Evolutionary conservation across 208 protist genomes (phyloP).

Genomic region (Herpetomonas samuelpessoai): DNA sequence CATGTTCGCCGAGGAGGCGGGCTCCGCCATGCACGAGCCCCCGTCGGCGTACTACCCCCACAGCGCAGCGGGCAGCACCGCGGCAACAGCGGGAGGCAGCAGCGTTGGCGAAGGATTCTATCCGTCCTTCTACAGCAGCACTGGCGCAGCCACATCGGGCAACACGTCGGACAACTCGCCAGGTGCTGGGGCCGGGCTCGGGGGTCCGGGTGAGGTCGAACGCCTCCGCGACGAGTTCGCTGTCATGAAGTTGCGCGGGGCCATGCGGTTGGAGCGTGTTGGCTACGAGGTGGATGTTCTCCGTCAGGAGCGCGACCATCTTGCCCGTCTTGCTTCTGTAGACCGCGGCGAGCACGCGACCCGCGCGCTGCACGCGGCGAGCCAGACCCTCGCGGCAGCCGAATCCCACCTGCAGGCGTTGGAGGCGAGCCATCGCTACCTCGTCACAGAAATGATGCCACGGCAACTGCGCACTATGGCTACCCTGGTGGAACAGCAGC

Average conservation of each 20-base stretch:
- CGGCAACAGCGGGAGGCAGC: neutral
- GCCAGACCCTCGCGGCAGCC: constrained; percentile 30
- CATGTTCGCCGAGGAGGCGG: constrained; percentile 13
- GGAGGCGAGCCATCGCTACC: constrained; percentile 17
- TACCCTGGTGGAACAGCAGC: neutral
- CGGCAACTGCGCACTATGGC: constrained; percentile 23
- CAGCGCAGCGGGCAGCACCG: neutral
- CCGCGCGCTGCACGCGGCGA: constrained; percentile 21
- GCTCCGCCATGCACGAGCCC: constrained; percentile 11
- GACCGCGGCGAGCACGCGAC: constrained; percentile 21
- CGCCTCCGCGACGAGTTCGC: constrained; percentile 27
- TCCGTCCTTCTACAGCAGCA: constrained; percentile 3
- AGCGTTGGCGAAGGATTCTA: neutral
- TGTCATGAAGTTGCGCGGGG: constrained; percentile 23
- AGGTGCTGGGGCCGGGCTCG: neutral
- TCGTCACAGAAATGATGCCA: constrained; percentile 21
- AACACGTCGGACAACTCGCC: neutral
- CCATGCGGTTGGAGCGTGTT: constrained; percentile 43
- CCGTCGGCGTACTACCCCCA: constrained; percentile 10
- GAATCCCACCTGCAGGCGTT: constrained; percentile 30
- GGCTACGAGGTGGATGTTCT: constrained; percentile 42
- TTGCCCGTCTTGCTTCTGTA: constrained; percentile 18
- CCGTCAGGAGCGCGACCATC: constrained; percentile 43
- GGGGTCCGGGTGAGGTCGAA: neutral
- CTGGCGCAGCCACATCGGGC: neutral